These are phyloP conservation scores for Barnettozyma sp. DNA, from an alignment of 805 yeast genomes.

Conservation along the genomic window DNA sequence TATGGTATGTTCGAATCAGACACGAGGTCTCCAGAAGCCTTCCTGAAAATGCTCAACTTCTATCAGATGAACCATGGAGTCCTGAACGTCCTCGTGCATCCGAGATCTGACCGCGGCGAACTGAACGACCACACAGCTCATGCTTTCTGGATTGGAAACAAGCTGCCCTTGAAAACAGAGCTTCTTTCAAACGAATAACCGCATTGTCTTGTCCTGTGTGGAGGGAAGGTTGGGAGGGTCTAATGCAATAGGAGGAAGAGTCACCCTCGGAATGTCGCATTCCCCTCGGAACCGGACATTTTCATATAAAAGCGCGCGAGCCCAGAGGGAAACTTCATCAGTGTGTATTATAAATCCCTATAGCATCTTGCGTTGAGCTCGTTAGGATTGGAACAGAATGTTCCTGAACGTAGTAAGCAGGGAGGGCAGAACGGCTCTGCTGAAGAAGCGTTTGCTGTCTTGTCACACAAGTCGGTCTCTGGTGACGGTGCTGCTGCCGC, in stretches of 20 bases:
- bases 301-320: too few species aligned
- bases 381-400: too few species aligned
- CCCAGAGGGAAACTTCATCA: too few species aligned
- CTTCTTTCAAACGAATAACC: background rate
- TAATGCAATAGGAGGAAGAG: background rate
- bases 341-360: too few species aligned
- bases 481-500: too few species aligned
- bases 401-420: too few species aligned
- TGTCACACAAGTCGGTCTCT: too few species aligned
- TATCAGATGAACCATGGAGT: conserved; percentile 47
- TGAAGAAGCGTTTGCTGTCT: too few species aligned
- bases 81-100: conserved; percentile 50
- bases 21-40: conserved; percentile 39
- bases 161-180: conserved; percentile 20
- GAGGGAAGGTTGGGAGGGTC: background rate
- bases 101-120: conserved; percentile 34
- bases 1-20: conserved; percentile 53
- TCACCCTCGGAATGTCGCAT: background rate
- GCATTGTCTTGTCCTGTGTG: background rate
- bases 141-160: conserved; percentile 54
- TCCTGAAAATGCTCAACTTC: conserved; percentile 40
- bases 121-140: conserved; percentile 44
- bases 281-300: too few species aligned
- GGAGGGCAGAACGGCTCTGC: too few species aligned
- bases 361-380: too few species aligned